phyloP scores from a whole-genome alignment of 2,329 filamentous ascomycete genomes.

The Trichoderma simmonsii region DNA sequence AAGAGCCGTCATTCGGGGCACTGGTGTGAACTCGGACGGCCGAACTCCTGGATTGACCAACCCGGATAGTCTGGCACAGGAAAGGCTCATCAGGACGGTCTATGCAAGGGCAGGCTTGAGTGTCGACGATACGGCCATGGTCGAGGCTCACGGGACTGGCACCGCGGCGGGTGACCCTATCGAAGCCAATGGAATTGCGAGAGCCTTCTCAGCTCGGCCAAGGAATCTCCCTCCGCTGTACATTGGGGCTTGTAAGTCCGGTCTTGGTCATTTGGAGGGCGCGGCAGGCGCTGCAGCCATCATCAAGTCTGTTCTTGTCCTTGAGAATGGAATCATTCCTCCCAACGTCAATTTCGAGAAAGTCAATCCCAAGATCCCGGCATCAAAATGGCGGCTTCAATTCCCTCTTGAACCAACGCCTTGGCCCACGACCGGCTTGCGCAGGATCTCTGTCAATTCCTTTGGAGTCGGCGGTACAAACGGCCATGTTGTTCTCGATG shows the following conservation, averaged over 20 bases:
- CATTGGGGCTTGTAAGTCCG: conserved; percentile 7
- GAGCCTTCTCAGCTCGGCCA: conserved; percentile 13
- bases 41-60: conserved; percentile 39
- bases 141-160: conserved; percentile 41
- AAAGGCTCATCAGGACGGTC: conserved; percentile 28
- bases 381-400: conserved; percentile 21
- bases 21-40: conserved; percentile 41
- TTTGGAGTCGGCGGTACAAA: conserved; percentile 51
- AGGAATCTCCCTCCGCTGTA: conserved; percentile 3
- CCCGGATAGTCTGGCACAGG: conserved; percentile 22
- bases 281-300: conserved; percentile 10
- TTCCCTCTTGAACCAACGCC: conserved; percentile 31
- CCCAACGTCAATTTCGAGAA: conserved; percentile 1
- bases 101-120: conserved; percentile 32
- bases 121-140: conserved; percentile 25
- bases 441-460: conserved; percentile 44
- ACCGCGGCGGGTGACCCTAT: conserved; percentile 33
- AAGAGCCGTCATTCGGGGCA: conserved; percentile 34
- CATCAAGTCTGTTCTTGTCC: conserved; percentile 6
- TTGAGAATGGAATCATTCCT: conserved; percentile 13
- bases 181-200: conserved; percentile 21
- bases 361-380: conserved; percentile 6
- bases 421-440: conserved; percentile 37
- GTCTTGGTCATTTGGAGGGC: conserved; percentile 12
- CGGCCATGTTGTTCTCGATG: conserved; percentile 42